These are phyloP conservation scores for Suillus hirtellus DNA, from an alignment of 768 basidiomycete genomes.

Conservation along the genomic window DNA sequence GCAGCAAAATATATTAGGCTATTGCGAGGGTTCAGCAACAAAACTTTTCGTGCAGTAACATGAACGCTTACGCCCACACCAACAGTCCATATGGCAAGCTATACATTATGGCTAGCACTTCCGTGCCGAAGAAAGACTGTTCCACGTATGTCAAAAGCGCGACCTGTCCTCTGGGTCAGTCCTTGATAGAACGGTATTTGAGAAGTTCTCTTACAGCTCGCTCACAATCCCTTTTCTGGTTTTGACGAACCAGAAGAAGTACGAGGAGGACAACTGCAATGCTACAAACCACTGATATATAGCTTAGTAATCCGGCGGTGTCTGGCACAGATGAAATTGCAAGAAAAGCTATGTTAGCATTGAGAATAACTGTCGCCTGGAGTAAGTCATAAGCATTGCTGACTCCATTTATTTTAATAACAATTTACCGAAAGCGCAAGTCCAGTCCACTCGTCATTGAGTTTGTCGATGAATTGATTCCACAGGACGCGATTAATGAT, in stretches of 20 bases:
- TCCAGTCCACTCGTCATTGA: conserved; percentile 49
- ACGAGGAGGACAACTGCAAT: conserved; percentile 37
- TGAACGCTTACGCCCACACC: conserved; percentile 29
- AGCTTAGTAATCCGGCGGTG: conserved; percentile 30
- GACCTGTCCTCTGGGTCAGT: not conserved
- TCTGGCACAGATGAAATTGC: conserved; percentile 40
- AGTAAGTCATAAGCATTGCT: not conserved
- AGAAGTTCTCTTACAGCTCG: conserved; percentile 21
- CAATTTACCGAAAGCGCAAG: conserved; percentile 46
- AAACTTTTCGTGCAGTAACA: not conserved
- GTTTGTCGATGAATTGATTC: conserved; percentile 40
- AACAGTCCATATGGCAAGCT: conserved; percentile 34
- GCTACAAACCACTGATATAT: conserved; percentile 37
- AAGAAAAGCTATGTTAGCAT: conserved; percentile 54
- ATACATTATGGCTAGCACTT: conserved; percentile 32
- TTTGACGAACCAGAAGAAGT: conserved; percentile 38
- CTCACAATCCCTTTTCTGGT: conserved; percentile 27
- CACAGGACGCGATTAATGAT: conserved; percentile 40
- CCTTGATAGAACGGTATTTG: conserved; percentile 7
- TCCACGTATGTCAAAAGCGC: not conserved
- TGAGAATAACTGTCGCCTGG: conserved; percentile 50
- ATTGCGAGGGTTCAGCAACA: not conserved
- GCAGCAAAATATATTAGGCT: conserved; percentile 3
- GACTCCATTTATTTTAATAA: not conserved
- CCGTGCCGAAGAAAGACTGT: conserved; percentile 19